These are phyloP conservation scores for Penicillium olsonii DNA, from an alignment of 2,329 filamentous ascomycete genomes.

Conservation along the genomic window DNA sequence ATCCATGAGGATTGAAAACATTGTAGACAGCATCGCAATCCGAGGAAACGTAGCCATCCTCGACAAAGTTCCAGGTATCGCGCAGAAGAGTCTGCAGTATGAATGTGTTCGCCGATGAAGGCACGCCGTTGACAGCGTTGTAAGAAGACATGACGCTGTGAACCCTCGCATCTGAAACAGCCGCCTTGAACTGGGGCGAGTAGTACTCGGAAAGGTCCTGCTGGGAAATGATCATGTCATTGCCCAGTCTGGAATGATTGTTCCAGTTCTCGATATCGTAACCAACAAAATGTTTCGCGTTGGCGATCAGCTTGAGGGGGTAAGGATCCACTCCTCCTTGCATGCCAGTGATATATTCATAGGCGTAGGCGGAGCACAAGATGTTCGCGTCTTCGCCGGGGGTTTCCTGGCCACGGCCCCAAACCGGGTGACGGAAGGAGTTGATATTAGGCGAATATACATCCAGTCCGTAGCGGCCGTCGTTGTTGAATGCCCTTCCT, in stretches of 20 bases:
- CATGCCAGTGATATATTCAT: slow-evolving; percentile 56
- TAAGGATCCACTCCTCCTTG: slow-evolving; percentile 49
- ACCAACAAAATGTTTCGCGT: slow-evolving; percentile 61
- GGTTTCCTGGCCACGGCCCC: slow-evolving; percentile 64
- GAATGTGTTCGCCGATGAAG: slow-evolving; percentile 64
- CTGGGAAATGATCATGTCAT: slow-evolving; percentile 56
- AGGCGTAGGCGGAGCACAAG: slow-evolving; percentile 52
- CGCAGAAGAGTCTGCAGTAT: slow-evolving; percentile 64
- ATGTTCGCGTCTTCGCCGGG: slow-evolving; percentile 59
- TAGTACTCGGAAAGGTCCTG: slow-evolving; percentile 71
- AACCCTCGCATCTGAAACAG: slow-evolving; percentile 59
- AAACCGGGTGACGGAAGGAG: slow-evolving; percentile 63
- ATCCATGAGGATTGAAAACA: slow-evolving; percentile 59
- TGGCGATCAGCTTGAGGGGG: slow-evolving; percentile 49
- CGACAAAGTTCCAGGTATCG: slow-evolving; percentile 65
- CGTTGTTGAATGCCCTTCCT: slow-evolving; percentile 66
- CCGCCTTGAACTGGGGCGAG: slow-evolving; percentile 65
- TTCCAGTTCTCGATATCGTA: slow-evolving; percentile 58
- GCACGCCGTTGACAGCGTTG: slow-evolving; percentile 66
- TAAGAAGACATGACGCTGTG: slow-evolving; percentile 65
- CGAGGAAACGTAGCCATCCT: slow-evolving; percentile 62
- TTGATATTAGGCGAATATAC: slow-evolving; percentile 65
- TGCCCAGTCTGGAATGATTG: slow-evolving; percentile 49
- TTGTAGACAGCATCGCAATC: slow-evolving; percentile 67
- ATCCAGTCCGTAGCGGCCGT: slow-evolving; percentile 45